A percentile compares a stretch with the other conserved stretches of the same genome.
Evolutionary conservation across 2,329 filamentous ascomycete genomes (phyloP).

Genomic region (Penicillium janthinellum): DNA sequence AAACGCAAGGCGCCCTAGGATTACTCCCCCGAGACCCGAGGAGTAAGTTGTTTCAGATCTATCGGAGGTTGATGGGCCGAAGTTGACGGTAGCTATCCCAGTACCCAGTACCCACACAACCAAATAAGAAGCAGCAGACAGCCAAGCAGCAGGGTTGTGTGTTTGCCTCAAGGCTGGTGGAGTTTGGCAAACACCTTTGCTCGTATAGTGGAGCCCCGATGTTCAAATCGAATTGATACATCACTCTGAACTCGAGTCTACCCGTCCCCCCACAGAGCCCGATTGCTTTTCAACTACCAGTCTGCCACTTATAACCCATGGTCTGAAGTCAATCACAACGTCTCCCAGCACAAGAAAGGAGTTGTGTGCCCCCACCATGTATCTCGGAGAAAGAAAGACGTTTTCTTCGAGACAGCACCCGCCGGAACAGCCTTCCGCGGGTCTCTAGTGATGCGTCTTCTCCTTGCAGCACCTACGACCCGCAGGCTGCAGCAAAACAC

Average conservation of each 20-base stretch:
- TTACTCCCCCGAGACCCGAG: conserved; percentile 16
- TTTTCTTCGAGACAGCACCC: conserved; percentile 7
- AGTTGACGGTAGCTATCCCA: neutral
- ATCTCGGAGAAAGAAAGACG: conserved; percentile 13
- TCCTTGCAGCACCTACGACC: conserved; percentile 22
- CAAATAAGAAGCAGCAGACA: neutral
- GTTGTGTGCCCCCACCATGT: conserved; percentile 9
- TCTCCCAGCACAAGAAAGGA: conserved; percentile 1
- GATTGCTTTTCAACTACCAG: neutral
- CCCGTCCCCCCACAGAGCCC: neutral
- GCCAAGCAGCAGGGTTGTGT: neutral
- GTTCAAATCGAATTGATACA: neutral
- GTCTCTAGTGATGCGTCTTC: neutral
- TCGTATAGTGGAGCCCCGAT: neutral
- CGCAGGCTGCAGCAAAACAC: neutral
- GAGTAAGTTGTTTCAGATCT: conserved; percentile 21
- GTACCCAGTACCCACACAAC: neutral
- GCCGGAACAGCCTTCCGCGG: conserved; percentile 14
- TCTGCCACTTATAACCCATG: neutral
- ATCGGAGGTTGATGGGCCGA: conserved; percentile 13
- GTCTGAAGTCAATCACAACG: neutral
- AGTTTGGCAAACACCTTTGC: neutral
- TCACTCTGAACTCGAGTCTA: neutral
- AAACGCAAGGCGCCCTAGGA: conserved; percentile 5
- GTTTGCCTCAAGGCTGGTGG: neutral